Base-by-base conservation (phyloP, 73 alveolate genomes). In the Urostyla sp. region DNA sequence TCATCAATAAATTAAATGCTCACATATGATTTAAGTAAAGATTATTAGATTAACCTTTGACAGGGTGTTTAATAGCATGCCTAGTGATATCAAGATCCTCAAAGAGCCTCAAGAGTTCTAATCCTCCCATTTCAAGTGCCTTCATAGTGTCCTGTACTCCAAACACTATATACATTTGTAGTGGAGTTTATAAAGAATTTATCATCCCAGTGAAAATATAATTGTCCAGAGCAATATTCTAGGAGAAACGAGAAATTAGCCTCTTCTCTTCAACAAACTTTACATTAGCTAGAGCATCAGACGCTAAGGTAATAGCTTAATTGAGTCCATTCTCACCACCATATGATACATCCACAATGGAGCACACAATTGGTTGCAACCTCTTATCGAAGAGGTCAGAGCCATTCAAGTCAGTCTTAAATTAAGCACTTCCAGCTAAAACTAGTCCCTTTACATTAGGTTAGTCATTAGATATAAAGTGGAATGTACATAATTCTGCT, bases 271-370 rank as follows among this genome's bases (percentile, higher is more conserved):
- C 96, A 52, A 97, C 97, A 75, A 96, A 97, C 90, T 96, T 98
- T 54, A 96, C 99, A 79, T 97, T 97, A 43, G 92, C 60, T 34
- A 98, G 92, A 24, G 98, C 95, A 85, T 91, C 99, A 88, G 84
- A 88, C 16, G 98, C 89, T 31, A 76, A 86, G 24, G 93, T 46
- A 50, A 85, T 85, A 18, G 93, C 93, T 84, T 98, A 96, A 75
- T 96, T 95, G 73, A 98, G 92, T 23, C 99, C 99, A 67, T 95
- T 90, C 83, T 96, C 99, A 8, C 99, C 99, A 27, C 99, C 99
- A 86, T 98, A 98, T 58, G 98, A 89, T 49, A 98, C 96, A 94
- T 98, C 99, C 0, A 98, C 99, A 23, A 96, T 83, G 72, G 95
- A 79, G 16, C 87, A 72, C 49, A 95, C 93, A 28, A 86, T 58